Conservation (phyloP, 75 land plant species). For the Cryptomeria japonica region DNA sequence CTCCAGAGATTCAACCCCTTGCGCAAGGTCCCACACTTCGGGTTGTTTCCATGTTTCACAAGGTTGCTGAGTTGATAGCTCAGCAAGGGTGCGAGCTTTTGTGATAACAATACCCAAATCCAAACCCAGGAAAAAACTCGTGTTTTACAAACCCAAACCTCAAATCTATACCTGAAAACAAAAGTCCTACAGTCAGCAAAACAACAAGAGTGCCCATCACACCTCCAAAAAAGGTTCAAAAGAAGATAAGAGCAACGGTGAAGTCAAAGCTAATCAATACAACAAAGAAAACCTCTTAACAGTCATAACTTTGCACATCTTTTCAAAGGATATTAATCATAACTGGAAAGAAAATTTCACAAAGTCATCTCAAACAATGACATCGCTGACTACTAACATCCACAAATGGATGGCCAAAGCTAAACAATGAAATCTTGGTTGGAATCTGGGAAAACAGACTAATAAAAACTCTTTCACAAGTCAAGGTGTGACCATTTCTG, state of each 20-base stretch:
- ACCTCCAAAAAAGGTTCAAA: neutral
- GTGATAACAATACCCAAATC: too few species aligned
- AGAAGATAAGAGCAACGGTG: neutral
- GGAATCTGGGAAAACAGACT: neutral
- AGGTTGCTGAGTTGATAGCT: too few species aligned
- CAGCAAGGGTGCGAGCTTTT: too few species aligned
- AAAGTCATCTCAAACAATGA: neutral
- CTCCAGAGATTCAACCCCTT: too few species aligned
- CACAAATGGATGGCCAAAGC: neutral
- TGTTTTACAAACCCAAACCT: too few species aligned
- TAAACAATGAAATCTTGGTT: too few species aligned
- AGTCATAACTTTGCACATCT: neutral
- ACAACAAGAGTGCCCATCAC: neutral
- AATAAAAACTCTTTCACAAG: neutral
- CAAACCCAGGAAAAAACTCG: too few species aligned
- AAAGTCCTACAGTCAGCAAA: neutral
- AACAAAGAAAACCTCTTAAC: too few species aligned
- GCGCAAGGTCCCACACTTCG: too few species aligned
- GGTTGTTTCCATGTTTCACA: too few species aligned
- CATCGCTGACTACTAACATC: neutral
- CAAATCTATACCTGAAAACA: too few species aligned
- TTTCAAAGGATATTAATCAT: neutral
- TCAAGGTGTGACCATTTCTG: neutral
- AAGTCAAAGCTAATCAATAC: neutral
- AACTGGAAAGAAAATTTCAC: neutral